Percentiles rank a stretch among this genome's conserved stretches.
These are phyloP conservation scores for Bauhinia variegata DNA, from an alignment of 306 rosid species.

Conservation along the genomic window DNA sequence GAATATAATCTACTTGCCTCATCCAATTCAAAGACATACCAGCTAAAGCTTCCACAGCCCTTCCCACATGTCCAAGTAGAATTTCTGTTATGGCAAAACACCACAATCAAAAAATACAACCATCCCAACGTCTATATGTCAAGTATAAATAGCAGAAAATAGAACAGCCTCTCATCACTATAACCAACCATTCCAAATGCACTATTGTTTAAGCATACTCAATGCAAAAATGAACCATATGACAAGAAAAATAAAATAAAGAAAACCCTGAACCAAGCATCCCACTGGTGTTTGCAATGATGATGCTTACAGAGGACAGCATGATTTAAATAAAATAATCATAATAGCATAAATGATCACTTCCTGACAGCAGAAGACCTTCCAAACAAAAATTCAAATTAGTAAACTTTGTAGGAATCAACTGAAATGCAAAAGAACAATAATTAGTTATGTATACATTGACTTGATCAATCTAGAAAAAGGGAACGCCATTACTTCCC, in stretches of 20 bases:
- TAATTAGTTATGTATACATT: constrained; percentile 34
- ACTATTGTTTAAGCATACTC: constrained; percentile 27
- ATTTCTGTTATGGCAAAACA: constrained; percentile 59
- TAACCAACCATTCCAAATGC: constrained; percentile 23
- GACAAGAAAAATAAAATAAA: constrained; percentile 16
- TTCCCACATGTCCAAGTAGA: constrained; percentile 47
- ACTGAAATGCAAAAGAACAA: constrained; percentile 43
- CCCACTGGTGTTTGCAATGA: constrained; percentile 30
- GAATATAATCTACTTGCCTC: constrained; percentile 48
- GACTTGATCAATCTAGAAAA: constrained; percentile 40
- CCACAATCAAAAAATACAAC: constrained; percentile 49
- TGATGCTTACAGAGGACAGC: background rate
- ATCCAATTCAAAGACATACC: constrained; percentile 43
- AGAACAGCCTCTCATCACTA: constrained; percentile 30
- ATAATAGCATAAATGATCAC: constrained; percentile 15
- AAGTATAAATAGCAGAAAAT: constrained; percentile 34
- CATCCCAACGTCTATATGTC: constrained; percentile 41
- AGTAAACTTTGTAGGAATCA: constrained; percentile 34
- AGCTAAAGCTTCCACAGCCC: constrained; percentile 48
- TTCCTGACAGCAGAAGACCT: constrained; percentile 38
- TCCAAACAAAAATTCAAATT: constrained; percentile 33
- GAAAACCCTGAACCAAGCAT: constrained; percentile 33
- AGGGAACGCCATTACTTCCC: constrained; percentile 57
- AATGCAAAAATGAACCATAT: constrained; percentile 31
- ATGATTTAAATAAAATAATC: background rate